phyloP scores from a whole-genome alignment of 1,284 basidiomycete species.

The Pterulicium gracile region DNA sequence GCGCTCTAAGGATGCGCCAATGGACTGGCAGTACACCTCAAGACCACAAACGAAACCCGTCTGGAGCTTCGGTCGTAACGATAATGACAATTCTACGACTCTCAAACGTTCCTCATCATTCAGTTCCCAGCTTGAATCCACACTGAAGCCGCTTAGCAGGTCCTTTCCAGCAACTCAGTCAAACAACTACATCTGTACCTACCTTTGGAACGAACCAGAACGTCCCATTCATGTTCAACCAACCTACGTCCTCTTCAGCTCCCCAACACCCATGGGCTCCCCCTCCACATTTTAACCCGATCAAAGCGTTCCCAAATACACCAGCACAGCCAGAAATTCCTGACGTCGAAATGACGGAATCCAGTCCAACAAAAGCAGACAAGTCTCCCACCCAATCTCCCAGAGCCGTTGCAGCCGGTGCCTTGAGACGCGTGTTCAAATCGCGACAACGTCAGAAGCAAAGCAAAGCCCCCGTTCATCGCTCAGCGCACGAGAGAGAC shows the following conservation, averaged over 20 bases:
- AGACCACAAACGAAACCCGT: constrained; percentile 41
- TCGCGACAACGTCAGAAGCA: constrained; percentile 32
- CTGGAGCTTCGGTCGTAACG: constrained; percentile 33
- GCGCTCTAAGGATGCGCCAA: constrained; percentile 67
- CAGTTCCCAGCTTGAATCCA: constrained; percentile 8
- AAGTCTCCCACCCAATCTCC: constrained; percentile 27
- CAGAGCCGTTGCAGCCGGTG: constrained; percentile 54
- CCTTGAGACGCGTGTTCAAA: constrained; percentile 55
- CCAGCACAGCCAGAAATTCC: constrained; percentile 31
- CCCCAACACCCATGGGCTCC: constrained; percentile 54
- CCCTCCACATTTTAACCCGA: constrained; percentile 43
- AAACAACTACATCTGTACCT: constrained; percentile 30
- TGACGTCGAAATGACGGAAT: constrained; percentile 66
- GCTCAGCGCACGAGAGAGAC: constrained; percentile 17
- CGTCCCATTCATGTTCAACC: constrained; percentile 62
- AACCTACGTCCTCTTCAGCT: constrained; percentile 22
- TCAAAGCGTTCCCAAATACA: constrained; percentile 45
- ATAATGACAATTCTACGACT: constrained; percentile 36
- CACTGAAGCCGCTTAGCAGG: constrained; percentile 27
- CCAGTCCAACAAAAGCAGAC: constrained; percentile 44
- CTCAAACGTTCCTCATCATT: constrained; percentile 42
- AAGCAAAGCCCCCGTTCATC: neutral
- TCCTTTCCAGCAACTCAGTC: constrained; percentile 31
- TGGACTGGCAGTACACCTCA: constrained; percentile 68
- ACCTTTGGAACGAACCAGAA: constrained; percentile 52